Evolutionary conservation across 2,329 filamentous ascomycete genomes (phyloP).

Genomic region (Fusarium pseudograminearum): DNA sequence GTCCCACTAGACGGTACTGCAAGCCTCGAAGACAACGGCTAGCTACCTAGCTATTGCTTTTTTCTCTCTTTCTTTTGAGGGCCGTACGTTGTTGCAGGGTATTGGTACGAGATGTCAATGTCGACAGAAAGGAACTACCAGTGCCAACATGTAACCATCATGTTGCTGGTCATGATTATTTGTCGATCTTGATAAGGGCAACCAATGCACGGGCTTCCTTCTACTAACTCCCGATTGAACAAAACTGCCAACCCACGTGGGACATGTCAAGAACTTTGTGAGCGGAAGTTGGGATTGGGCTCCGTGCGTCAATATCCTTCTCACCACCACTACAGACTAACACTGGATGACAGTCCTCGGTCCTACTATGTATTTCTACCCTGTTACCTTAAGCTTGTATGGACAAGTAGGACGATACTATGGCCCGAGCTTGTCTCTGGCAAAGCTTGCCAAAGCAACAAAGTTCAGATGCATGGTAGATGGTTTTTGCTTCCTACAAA

Average conservation of each 20-base stretch:
- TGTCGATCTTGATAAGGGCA: constrained; percentile 17
- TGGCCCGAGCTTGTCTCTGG: constrained; percentile 1
- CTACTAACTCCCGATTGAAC: constrained; percentile 27
- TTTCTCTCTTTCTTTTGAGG: background rate
- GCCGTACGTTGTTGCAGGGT: background rate
- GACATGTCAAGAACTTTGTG: constrained; percentile 25
- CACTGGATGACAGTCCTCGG: background rate
- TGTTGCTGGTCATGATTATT: background rate
- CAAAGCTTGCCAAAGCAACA: background rate
- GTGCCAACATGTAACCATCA: background rate
- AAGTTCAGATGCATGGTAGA: background rate
- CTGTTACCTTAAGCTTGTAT: background rate
- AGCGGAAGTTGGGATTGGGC: constrained; percentile 1
- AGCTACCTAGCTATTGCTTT: constrained; percentile 10
- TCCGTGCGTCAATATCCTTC: constrained; percentile 24
- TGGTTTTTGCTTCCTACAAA: background rate
- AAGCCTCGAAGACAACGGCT: constrained; percentile 9
- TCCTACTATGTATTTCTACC: background rate
- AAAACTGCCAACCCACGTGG: constrained; percentile 31
- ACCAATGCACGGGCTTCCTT: constrained; percentile 32
- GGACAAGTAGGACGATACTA: background rate
- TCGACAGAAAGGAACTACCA: background rate
- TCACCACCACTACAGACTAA: background rate
- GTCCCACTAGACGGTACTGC: constrained; percentile 7
- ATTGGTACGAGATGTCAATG: background rate